These are phyloP conservation scores for Sambucus nigra DNA, from an alignment of 129 eudicot species.

Conservation along the genomic window DNA sequence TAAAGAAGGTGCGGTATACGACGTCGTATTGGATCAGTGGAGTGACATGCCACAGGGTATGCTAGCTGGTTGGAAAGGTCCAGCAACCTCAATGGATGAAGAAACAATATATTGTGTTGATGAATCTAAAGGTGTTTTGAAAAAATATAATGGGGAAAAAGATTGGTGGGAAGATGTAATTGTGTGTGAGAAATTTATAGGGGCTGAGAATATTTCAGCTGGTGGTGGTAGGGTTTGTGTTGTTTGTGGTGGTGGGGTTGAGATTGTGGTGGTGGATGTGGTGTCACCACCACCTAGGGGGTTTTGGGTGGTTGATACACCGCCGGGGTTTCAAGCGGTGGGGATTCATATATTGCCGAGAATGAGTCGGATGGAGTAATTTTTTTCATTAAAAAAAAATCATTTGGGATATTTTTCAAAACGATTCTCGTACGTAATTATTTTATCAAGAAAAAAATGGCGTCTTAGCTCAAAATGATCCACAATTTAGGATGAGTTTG, in stretches of 20 bases:
- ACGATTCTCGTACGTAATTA: too few relatives aligned
- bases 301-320: conserved; percentile 51
- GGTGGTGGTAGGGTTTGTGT: conserved; percentile 69
- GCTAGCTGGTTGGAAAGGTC: conserved; percentile 83
- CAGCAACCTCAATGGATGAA: conserved; percentile 77
- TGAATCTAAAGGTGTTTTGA: conserved; percentile 41
- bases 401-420: too few relatives aligned
- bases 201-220: conserved; percentile 51
- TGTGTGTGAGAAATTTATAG: conserved; percentile 33
- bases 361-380: too few relatives aligned
- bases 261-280: conserved; percentile 71
- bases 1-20: conserved; percentile 63
- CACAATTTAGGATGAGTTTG: too few relatives aligned
- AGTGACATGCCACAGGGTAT: conserved; percentile 57
- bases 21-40: conserved; percentile 40
- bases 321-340: conserved; percentile 33
- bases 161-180: conserved; percentile 47
- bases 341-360: too few relatives aligned
- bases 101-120: conserved; percentile 51
- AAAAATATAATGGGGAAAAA: conserved; percentile 28
- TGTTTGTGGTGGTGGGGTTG: conserved; percentile 38
- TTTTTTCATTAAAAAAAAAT: too few relatives aligned
- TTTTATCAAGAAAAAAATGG: too few relatives aligned
- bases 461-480: too few relatives aligned
- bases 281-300: conserved; percentile 17